A percentile compares a stretch with the other conserved stretches of the same genome.
Evolutionary conservation across 148 eudicot genomes (phyloP).

Genomic region (Amaranthus hypochondriacus): DNA sequence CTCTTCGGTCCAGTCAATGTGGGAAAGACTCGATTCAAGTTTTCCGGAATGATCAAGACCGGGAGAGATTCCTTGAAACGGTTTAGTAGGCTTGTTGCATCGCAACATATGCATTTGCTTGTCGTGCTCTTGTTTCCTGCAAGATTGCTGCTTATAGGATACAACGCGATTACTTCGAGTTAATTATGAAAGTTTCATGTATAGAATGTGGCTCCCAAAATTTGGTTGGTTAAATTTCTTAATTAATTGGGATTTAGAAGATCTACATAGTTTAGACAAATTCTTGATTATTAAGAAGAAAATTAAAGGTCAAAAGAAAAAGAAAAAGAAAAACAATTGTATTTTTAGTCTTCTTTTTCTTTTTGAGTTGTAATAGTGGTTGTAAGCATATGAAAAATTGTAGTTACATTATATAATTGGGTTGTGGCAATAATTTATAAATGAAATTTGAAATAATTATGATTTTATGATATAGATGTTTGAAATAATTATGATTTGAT

Average conservation of each 20-base stretch:
- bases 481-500: too few species aligned
- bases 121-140: slow-evolving; percentile 69
- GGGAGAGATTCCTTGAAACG: slow-evolving; percentile 65
- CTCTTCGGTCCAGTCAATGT: slow-evolving; percentile 27
- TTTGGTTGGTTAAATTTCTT: slow-evolving; percentile 22
- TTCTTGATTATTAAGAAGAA: background rate
- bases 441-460: too few species aligned
- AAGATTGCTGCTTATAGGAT: slow-evolving; percentile 48
- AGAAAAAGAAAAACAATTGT: background rate
- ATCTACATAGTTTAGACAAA: slow-evolving; percentile 15
- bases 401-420: background rate
- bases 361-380: background rate
- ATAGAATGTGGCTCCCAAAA: slow-evolving; percentile 4
- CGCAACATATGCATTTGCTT: slow-evolving; percentile 79
- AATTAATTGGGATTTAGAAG: slow-evolving; percentile 30
- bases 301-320: background rate
- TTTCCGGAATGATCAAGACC: slow-evolving; percentile 44
- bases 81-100: slow-evolving; percentile 65
- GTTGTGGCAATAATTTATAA: too few species aligned
- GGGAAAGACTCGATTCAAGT: slow-evolving; percentile 34
- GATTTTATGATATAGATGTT: too few species aligned
- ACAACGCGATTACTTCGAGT: slow-evolving; percentile 27
- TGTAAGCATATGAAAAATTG: background rate
- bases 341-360: background rate
- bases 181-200: slow-evolving; percentile 16